Evolutionary conservation across 176 grass and related monocot genomes (phyloP), one percentile per base, ranked within the genome.

Genomic region (Carex littledalei): DNA sequence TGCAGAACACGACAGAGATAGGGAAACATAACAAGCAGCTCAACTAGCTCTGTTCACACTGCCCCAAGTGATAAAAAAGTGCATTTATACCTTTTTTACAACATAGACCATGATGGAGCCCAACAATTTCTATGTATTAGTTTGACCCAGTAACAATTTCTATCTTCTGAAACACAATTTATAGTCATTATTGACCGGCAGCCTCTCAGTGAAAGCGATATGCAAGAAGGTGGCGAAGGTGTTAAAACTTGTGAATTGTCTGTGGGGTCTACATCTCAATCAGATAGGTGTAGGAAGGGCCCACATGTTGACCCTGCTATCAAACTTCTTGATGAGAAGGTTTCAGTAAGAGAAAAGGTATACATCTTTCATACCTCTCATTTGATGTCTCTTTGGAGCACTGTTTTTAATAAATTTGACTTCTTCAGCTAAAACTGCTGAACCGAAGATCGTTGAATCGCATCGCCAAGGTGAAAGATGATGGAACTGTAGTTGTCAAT

Each of bases 401-500:
- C n/a, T 29, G 41, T 47, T 61, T 54, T 83, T 83, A 18, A 57
- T 11, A 55, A 26, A 67, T 84, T 84, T 69, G 26, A 31, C 22
- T 78, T 47, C 55, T 81, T 66, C 77, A 94, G 90, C 65, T 87
- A 29, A 90, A 89, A 90, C 82, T 89, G 85, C 18, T 91, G 81
- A 77, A 90, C 81, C 21, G 58, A 62, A 90, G 70, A 79, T 81
- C 85, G 81, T 57, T 90, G 39, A 99, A 94, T 29, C 90, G 91
- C 59, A 87, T 99, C 26, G 96, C 93, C 79, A 95, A 88, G 6
- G 84, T 99, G 47, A 95, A 92, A 84, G 84, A 89, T 89, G 96
- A 99, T 88, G 96, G 96, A 85, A 99, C 93, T 57, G 91, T 99
- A 84, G 90, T 99, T 84, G 91, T 95, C 85, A 84, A 95, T 84